phyloP scores from a whole-genome alignment of 2,329 filamentous ascomycete species.

The Beauveria sp. region DNA sequence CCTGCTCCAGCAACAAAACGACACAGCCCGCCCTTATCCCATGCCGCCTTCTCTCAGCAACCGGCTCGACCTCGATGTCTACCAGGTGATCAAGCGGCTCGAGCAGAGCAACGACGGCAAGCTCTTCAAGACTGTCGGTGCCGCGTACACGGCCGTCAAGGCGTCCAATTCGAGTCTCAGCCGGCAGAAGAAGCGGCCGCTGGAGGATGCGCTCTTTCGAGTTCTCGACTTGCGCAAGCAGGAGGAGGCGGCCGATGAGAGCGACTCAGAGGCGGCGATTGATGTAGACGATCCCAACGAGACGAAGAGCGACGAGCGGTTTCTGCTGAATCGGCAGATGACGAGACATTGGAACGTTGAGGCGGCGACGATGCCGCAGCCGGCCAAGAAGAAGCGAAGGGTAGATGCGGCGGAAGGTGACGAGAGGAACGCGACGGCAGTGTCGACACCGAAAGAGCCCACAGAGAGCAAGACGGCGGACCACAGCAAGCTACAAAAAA shows the following conservation, averaged over 20 bases:
- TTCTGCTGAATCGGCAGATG: conserved; percentile 34
- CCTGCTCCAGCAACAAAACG: not conserved
- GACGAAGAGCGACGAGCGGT: conserved; percentile 27
- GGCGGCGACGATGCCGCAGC: conserved; percentile 12
- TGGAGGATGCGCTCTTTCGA: conserved; percentile 81
- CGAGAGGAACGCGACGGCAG: conserved; percentile 4
- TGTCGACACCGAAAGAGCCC: not conserved
- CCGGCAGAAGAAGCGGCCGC: conserved; percentile 68
- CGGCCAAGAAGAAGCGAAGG: conserved; percentile 26
- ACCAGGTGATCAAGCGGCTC: conserved; percentile 71
- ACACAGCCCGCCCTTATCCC: not conserved
- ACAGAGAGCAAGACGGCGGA: not conserved
- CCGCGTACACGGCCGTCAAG: conserved; percentile 73
- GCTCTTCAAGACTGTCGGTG: conserved; percentile 40
- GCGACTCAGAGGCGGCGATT: conserved; percentile 39
- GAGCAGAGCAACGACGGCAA: conserved; percentile 50
- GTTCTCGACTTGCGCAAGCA: conserved; percentile 68
- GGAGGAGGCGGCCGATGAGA: conserved; percentile 46
- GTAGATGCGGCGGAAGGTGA: conserved; percentile 21
- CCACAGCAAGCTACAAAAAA: conserved; percentile 18
- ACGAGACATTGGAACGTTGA: conserved; percentile 31
- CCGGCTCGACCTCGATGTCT: conserved; percentile 60
- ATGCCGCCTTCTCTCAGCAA: not conserved
- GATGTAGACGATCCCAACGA: conserved; percentile 35
- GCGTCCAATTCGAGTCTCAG: conserved; percentile 80